Conservation (phyloP, 73 alveolate species). For the Paramecium bursaria region DNA sequence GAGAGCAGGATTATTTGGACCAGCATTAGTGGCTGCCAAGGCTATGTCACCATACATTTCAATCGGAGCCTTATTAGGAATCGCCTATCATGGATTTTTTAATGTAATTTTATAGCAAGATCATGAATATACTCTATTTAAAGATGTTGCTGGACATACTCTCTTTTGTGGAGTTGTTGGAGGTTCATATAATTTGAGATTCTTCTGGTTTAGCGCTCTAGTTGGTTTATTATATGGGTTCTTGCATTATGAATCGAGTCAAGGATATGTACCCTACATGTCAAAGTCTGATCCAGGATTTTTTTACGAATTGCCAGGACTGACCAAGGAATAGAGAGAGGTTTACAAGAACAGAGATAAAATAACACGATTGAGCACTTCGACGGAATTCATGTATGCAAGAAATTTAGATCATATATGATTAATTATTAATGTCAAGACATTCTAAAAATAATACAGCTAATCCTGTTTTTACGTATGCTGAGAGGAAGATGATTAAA, state of each 20-base stretch:
- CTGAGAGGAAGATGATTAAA: constrained; percentile 88
- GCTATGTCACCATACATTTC: background rate
- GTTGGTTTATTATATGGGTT: constrained; percentile 1
- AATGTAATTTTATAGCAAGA: constrained; percentile 8
- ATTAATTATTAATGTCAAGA: constrained; percentile 81
- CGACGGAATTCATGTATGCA: constrained; percentile 38
- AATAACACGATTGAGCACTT: constrained; percentile 17
- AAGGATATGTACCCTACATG: constrained; percentile 13
- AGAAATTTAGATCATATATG: constrained; percentile 10
- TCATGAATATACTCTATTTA: constrained; percentile 6
- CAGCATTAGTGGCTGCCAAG: background rate
- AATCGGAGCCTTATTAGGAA: constrained; percentile 36
- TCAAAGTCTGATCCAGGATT: constrained; percentile 19
- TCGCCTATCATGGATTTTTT: constrained; percentile 17
- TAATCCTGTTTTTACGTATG: constrained; percentile 86
- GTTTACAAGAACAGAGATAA: constrained; percentile 1
- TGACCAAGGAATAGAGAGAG: constrained; percentile 23
- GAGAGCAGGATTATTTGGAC: constrained; percentile 21
- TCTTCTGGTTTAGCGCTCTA: background rate
- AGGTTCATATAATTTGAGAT: background rate
- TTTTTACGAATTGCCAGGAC: constrained; percentile 7
- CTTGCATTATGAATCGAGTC: background rate
- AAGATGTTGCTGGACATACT: background rate
- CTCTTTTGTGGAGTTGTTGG: constrained; percentile 15
- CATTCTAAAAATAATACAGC: constrained; percentile 94